Percentiles rank a stretch among this genome's conserved stretches.
These are phyloP conservation scores for Apiotrichum gracile DNA, from an alignment of 1,284 basidiomycete species.

Conservation along the genomic window DNA sequence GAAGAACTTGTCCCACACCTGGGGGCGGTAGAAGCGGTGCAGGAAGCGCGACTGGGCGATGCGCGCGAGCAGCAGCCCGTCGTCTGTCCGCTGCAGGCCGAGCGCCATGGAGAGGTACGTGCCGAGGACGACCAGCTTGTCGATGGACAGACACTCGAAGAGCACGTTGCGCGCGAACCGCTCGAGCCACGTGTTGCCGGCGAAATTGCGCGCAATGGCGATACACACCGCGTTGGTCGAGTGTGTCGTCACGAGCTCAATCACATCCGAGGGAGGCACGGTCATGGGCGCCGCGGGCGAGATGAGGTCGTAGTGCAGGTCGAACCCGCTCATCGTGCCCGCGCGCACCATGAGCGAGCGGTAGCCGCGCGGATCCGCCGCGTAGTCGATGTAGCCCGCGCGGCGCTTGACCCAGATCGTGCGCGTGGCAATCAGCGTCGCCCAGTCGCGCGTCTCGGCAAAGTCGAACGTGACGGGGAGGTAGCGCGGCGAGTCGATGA, in stretches of 20 bases:
- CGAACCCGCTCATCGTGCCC: constrained; percentile 68
- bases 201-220: constrained; percentile 68
- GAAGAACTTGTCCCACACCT: constrained; percentile 25
- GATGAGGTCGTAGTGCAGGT: constrained; percentile 69
- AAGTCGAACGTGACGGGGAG: constrained; percentile 85
- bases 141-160: constrained; percentile 79
- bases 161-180: constrained; percentile 69
- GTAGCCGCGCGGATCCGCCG: constrained; percentile 85
- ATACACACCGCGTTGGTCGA: constrained; percentile 69
- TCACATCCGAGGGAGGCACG: constrained; percentile 61
- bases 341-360: constrained; percentile 75
- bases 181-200: constrained; percentile 53
- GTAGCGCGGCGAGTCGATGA: constrained; percentile 86
- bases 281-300: constrained; percentile 58
- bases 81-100: not conserved
- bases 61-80: constrained; percentile 15
- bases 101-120: constrained; percentile 60
- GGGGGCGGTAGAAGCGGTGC: constrained; percentile 23
- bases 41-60: constrained; percentile 24
- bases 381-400: constrained; percentile 85
- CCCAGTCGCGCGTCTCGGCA: constrained; percentile 60
- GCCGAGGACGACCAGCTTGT: constrained; percentile 72
- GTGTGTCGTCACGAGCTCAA: constrained; percentile 76
- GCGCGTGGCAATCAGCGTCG: constrained; percentile 64
- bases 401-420: constrained; percentile 87